A percentile compares a stretch with the other conserved stretches of the same genome.
Conservation (phyloP, 441 rosid species). For the Gossypium aridum region DNA sequence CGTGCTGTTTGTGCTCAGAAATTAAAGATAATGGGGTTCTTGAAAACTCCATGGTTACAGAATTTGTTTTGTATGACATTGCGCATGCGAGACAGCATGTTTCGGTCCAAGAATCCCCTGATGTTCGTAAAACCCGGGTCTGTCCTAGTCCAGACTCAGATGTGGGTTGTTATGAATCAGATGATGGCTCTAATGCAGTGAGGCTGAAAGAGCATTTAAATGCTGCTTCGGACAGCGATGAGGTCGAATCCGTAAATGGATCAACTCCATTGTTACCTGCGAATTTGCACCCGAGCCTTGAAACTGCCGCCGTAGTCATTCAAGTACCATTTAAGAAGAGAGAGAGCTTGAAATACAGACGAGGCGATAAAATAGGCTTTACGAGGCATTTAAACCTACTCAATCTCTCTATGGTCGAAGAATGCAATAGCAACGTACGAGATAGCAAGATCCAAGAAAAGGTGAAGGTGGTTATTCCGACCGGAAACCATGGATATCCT, state of each 20-base stretch:
- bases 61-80: conserved; percentile 72
- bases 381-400: conserved; percentile 40
- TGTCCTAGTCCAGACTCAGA: conserved; percentile 28
- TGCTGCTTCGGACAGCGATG: conserved; percentile 26
- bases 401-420: conserved; percentile 40
- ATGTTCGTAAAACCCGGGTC: conserved; percentile 14
- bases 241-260: conserved; percentile 32
- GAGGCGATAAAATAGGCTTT: conserved; percentile 29
- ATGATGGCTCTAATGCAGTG: conserved; percentile 23
- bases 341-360: conserved; percentile 58
- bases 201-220: conserved; percentile 35
- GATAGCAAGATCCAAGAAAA: conserved; percentile 31
- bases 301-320: conserved; percentile 68
- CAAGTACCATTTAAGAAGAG: conserved; percentile 67
- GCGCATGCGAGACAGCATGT: conserved; percentile 46
- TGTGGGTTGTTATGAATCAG: conserved; percentile 23
- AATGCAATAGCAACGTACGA: conserved; percentile 22
- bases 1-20: conserved; percentile 60
- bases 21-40: conserved; percentile 35
- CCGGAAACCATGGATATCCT: conserved; percentile 82
- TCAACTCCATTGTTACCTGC: conserved; percentile 34
- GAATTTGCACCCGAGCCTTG: conserved; percentile 51
- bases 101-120: conserved; percentile 29
- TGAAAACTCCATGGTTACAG: conserved; percentile 58
- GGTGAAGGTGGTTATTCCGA: conserved; percentile 67